These are phyloP conservation scores for Blastosporella zonata DNA, from an alignment of 1,284 basidiomycete genomes.

Conservation along the genomic window DNA sequence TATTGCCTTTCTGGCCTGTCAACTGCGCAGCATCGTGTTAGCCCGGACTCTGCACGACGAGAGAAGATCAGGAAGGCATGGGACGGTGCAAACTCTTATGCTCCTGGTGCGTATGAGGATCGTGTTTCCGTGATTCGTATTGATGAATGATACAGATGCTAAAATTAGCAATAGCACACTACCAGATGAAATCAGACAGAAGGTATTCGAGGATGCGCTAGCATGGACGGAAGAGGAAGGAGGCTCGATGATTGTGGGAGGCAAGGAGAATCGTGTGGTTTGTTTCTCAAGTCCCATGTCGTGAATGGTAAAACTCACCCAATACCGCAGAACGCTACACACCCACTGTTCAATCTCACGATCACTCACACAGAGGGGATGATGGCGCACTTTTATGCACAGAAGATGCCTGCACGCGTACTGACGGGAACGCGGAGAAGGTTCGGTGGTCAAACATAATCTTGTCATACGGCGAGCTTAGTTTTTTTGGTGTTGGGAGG, in stretches of 20 bases:
- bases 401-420: conserved; percentile 30
- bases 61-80: conserved; percentile 44
- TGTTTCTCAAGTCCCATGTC: not conserved
- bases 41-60: conserved; percentile 44
- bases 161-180: conserved; percentile 6
- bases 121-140: not conserved
- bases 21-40: conserved; percentile 77
- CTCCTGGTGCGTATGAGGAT: conserved; percentile 7
- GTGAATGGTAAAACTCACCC: not conserved
- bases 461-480: too few species aligned
- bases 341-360: conserved; percentile 85
- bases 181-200: conserved; percentile 42
- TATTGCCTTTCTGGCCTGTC: conserved; percentile 91
- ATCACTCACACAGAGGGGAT: conserved; percentile 71
- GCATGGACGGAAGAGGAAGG: conserved; percentile 79
- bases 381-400: conserved; percentile 77
- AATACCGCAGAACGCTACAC: conserved; percentile 73
- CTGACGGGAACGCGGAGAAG: too few species aligned
- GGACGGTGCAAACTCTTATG: conserved; percentile 25
- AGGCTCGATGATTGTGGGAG: conserved; percentile 61
- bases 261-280: conserved; percentile 67
- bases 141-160: conserved; percentile 1
- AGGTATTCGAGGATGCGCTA: conserved; percentile 57
- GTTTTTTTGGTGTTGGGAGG: too few species aligned
- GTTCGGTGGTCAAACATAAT: too few species aligned